Base-by-base conservation (phyloP, 345 rosid species). In the Hypericum perforatum region DNA sequence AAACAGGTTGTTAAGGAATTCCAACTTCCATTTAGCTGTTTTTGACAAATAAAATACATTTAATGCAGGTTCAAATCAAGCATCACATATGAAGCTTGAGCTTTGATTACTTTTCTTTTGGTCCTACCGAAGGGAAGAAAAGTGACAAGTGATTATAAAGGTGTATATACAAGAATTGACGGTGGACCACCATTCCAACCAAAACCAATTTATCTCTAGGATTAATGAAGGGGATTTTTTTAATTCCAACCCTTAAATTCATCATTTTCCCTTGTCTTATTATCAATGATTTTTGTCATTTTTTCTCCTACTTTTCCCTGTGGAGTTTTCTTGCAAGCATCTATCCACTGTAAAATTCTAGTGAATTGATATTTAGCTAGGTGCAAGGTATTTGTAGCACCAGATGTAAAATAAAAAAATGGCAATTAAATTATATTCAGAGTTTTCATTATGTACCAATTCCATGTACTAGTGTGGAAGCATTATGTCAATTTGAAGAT, bases 61-160 rank as follows among this genome's bases (percentile, higher is more conserved):
- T 48, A 62, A 59, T 78, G 75, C 82, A 79, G 92, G 83, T 43
- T 54, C 74, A 55, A 63, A 53, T 53, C 78, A 74, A 68, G 76
- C 60, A 41, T 58, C 82, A 40, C 61, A 66, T 61, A 64, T 69
- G 87, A 84, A 84, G 74, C 56, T 69, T 47, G 84, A 84, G 75
- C 76, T 70, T 61, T 78, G 74, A 62, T 62, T 46, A 53, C 32
- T 22, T 1, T 22, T 22, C 32, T 22, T 22, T 22, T 22, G 32
- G 32, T 22, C 32, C 32, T 4, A 22, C 32, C 4, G 32, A 22
- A 22, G 32, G 4, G 32, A 22, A 22, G 32, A 22, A 22, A 22
- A 22, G 4, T 22, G 32, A 4, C 1, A 22, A 22, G n/a, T n/a
- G n/a, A n/a, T n/a, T n/a, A n/a, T n/a, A n/a, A 58, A 58, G 66